Percentiles rank a stretch among this genome's conserved stretches.
Evolutionary conservation across 192 early-diverging fungal species (phyloP).

Genomic region (Coemansia sp.): DNA sequence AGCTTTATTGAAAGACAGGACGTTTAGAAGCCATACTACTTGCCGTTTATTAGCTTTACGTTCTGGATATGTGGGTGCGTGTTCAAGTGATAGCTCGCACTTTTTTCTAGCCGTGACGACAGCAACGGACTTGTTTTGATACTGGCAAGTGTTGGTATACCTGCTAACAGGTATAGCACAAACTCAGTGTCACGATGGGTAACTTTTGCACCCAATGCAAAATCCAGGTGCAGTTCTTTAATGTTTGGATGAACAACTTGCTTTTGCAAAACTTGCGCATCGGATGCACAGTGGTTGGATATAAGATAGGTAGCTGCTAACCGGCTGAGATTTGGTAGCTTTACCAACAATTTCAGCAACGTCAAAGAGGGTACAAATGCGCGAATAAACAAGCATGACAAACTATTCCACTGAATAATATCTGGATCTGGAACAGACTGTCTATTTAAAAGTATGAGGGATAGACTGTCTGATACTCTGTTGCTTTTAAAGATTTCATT

Average conservation of each 20-base stretch:
- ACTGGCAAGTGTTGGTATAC: neutral
- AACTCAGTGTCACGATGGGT: constrained; percentile 2
- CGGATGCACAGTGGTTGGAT: constrained; percentile 2
- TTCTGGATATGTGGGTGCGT: constrained; percentile 1
- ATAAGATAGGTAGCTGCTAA: constrained; percentile 12
- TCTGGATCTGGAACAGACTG: constrained; percentile 7
- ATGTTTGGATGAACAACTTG: neutral
- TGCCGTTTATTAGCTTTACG: neutral
- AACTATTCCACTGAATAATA: constrained; percentile 3
- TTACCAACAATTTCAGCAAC: constrained; percentile 1
- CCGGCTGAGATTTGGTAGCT: constrained; percentile 4
- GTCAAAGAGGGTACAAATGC: neutral
- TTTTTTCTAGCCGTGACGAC: neutral
- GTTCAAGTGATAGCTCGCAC: neutral
- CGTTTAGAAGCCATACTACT: neutral
- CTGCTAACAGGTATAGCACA: constrained; percentile 4
- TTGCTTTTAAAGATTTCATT: constrained; percentile 2
- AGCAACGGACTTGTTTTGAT: neutral
- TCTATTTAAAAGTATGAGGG: constrained; percentile 7
- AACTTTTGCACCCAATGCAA: constrained; percentile 7
- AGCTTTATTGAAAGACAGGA: too few species aligned
- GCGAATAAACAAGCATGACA: constrained; percentile 5
- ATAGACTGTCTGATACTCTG: neutral
- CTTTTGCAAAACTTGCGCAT: too few species aligned
- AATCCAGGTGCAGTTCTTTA: neutral